Conservation (phyloP, 192 early-diverging fungal species). For the Martensiomyces pterosporus region DNA sequence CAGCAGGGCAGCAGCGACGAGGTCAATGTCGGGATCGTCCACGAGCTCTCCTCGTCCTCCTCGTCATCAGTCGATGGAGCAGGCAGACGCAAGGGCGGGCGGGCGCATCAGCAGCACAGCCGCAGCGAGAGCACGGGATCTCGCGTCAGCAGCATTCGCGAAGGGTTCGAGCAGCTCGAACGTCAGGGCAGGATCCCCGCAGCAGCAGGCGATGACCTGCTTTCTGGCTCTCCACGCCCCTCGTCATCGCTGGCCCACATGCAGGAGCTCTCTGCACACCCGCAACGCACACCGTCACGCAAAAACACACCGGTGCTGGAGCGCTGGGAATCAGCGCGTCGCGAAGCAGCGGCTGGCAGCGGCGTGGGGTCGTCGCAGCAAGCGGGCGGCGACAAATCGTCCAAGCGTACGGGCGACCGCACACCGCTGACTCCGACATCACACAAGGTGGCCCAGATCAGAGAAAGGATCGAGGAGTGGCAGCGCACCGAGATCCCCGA, state of each 20-base stretch:
- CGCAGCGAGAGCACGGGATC: constrained; percentile 42
- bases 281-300: not conserved
- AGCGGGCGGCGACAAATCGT: not conserved
- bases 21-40: not conserved
- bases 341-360: constrained; percentile 4
- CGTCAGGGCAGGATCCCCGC: not conserved
- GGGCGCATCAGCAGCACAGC: constrained; percentile 11
- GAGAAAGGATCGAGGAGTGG: constrained; percentile 49
- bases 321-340: constrained; percentile 12
- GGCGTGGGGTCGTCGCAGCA: not conserved
- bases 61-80: constrained; percentile 2
- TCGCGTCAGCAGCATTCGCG: constrained; percentile 47
- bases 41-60: constrained; percentile 1
- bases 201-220: constrained; percentile 2
- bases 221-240: too few species aligned
- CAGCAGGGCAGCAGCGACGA: too few species aligned
- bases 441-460: constrained; percentile 35
- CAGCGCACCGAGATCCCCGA: constrained; percentile 20
- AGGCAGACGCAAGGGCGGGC: not conserved
- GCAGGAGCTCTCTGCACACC: too few species aligned
- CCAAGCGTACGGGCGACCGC: too few species aligned
- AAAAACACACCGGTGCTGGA: constrained; percentile 6
- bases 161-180: constrained; percentile 30
- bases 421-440: constrained; percentile 26
- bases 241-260: too few species aligned